Base-by-base conservation (phyloP, 202 grass and related monocot species). In the Eragrostis tef region DNA sequence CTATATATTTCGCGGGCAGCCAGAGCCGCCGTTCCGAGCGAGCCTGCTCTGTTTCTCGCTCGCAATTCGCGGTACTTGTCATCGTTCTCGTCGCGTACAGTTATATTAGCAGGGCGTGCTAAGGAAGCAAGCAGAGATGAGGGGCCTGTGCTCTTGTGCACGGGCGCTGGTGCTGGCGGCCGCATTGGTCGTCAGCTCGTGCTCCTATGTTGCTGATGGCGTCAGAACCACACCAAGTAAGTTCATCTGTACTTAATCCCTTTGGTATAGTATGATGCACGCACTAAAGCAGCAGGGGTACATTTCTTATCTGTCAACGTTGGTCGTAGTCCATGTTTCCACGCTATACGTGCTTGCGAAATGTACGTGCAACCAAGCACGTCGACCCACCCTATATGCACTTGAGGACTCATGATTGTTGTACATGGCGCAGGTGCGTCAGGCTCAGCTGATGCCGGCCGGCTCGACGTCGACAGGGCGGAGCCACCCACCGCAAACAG, bases 181-280 rank as follows among this genome's bases (percentile, higher is more conserved):
- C 13, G 74, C 20, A 19, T 4, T 79, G 24, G 2, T 13, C 74
- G 41, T 67, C 48, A 42, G 61, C 31, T 86, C 44, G 21, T 9
- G 21, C 36, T 11, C 49, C 49, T 20, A 15, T 61, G 68, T 74
- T 1, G 62, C 67, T 63, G 59, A 67, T 20, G 83, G 61, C 73
- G 74, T 22, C 83, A 82, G 79, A 73, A 83, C 34, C 0, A 11
- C 83, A 54, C 67, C 83, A 19, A 25, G 88, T 89, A 86, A 78
- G 79, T 64, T 19, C 2, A 29, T 77, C 16, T 72, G 0, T 27
- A 39, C 31, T 41, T 11, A 1, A 3, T 34, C 7, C 29, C 29
- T 31, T 31, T 1, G 29, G 3, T 11, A 9, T 2, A 9, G 13
- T 4, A 1, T 19, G 2, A 36, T 7, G 48, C 15, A 6, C 3